Base-by-base conservation (phyloP, 371 early-diverging fungal genomes). In the Gilbertella persicaria region DNA sequence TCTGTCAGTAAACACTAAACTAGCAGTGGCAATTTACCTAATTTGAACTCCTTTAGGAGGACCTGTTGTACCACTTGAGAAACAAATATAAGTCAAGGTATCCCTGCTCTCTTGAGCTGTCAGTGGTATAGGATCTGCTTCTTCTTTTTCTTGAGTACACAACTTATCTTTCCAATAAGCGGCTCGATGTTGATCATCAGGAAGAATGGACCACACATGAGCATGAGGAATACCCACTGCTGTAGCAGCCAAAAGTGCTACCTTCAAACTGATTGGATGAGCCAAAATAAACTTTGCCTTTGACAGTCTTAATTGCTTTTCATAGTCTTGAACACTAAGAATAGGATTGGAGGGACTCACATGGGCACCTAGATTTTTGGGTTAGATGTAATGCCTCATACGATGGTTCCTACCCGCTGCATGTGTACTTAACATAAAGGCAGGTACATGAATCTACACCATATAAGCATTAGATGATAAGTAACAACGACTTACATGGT, bases 301-400 rank as follows among this genome's bases (percentile, higher is more conserved):
- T 9, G 85, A 73, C 53, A 89, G 82, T 10, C 63, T 48, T 48
- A 92, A 61, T 50, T 88, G 85, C 58, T 75, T 75, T 9, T 82
- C 79, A 12, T 90, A 64, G 55, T 88, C 89, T 38, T 79, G 72
- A 10, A 70, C 68, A 5, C 76, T 55, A 8, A 38, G 87, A 8
- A 35, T 25, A 1, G 53, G 53, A n/a, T 45, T 45, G 63, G 65
- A 78, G 51, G 83, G 75, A 7, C 85, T 72, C 23, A 83, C 55
- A 19, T 81, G 58, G 10, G 87, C 86, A 17, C 89, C 91, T 37
- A 71, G 57, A 55, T 10, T 0, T 29, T 19, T 7, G 16, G 33
- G 2, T 38, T 16, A 9, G 9, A 17, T 16, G 35, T 17, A 3
- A 12, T 29, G 0, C 2, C 8, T 26, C 8, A 16, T 8, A 16